Base-by-base conservation (phyloP, 495 filamentous ascomycete genomes). In the Cenococcum geophilum region DNA sequence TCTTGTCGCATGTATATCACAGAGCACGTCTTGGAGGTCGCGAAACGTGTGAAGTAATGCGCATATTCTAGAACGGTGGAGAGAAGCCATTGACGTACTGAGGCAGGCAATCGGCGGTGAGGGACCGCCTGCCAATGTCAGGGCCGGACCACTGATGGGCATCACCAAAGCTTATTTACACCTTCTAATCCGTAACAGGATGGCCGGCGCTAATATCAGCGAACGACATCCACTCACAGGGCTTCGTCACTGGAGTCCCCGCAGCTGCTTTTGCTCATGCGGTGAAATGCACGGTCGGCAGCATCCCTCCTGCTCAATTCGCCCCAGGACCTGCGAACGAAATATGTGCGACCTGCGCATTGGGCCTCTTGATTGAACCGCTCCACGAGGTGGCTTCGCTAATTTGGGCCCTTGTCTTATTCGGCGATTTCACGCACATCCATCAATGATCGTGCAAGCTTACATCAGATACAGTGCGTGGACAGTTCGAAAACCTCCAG, bases 231-330 rank as follows among this genome's bases (percentile, higher is more conserved):
- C 40, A 45, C 4, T 45, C 4, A 4, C 18, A 16, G 12, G 4
- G 14, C 11, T 10, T 45, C 40, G 11, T 16, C 40, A 45, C 40
- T 2, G 25, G 8, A 1, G 4, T 16, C 49, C 49, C 49, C 21
- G 22, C 49, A 60, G 27, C 12, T 60, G 49, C 48, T 54, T 20
- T 54, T 54, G 47, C 53, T 32, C 34, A 71, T 71, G 69, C 62
- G 59, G 40, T 63, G 43, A 42, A 43, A 59, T 52, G 49, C 49
- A 25, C 14, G 21, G 21, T 32, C 21, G 21, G 14, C 4, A 18
- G 49, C 49, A 52, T 1, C 49, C 25, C 8, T 20, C 49, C 49
- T 16, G 18, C 49, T 23, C 25, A 5, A 52, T 52, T 52, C 49
- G 49, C 21, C 49, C 49, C n/a, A 20, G 8, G n/a, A 9, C 25